These are phyloP conservation scores for Babesia gibsoni DNA, from an alignment of 169 alveolate genomes.

Conservation along the genomic window DNA sequence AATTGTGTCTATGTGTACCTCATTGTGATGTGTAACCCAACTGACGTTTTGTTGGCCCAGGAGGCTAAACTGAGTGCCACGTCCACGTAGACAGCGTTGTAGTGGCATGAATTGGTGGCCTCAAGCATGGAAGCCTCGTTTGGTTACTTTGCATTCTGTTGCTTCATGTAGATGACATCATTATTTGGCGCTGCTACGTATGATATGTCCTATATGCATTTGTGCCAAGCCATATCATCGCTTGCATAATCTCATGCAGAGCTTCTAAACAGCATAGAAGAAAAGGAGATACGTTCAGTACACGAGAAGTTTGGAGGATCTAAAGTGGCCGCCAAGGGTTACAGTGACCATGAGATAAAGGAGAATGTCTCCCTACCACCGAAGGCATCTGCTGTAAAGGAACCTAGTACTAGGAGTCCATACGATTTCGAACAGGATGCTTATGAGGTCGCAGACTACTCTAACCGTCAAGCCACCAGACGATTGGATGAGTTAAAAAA, in stretches of 20 bases:
- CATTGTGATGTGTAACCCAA: no score
- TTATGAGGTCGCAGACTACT: background rate
- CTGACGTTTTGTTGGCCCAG: no score
- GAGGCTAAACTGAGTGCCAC: no score
- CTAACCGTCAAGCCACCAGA: slow-evolving; percentile 48
- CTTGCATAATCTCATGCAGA: background rate
- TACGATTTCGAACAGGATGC: slow-evolving; percentile 26
- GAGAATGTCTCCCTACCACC: background rate
- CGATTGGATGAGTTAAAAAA: slow-evolving; percentile 57
- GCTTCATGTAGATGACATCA: background rate
- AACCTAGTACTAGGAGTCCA: background rate
- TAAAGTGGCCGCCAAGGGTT: background rate
- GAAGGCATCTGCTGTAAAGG: no score
- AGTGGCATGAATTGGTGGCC: no score
- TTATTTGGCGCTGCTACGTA: background rate
- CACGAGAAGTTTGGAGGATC: slow-evolving; percentile 12
- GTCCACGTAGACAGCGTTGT: no score
- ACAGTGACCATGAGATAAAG: background rate
- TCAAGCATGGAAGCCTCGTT: no score
- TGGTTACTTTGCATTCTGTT: no score
- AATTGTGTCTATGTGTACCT: no score
- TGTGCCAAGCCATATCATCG: background rate
- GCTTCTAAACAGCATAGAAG: slow-evolving; percentile 15
- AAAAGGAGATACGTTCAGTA: slow-evolving; percentile 7
- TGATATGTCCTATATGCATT: background rate